Conservation (phyloP, 192 early-diverging fungal genomes). For the Linnemannia hyalina region DNA sequence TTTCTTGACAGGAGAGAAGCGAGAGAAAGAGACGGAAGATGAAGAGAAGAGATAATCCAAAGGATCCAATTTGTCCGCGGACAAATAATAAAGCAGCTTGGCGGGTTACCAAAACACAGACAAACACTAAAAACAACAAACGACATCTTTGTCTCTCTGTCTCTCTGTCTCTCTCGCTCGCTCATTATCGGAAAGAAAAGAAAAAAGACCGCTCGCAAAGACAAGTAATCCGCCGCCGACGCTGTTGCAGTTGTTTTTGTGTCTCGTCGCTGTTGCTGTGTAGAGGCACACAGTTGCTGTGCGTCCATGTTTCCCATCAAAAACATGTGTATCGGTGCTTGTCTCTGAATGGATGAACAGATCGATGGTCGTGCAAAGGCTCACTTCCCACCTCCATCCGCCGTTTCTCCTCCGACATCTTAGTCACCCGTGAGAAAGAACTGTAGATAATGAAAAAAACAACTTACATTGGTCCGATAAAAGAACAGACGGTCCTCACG, state of each 20-base stretch:
- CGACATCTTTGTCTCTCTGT: neutral
- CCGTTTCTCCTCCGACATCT: neutral
- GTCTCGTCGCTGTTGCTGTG: no score
- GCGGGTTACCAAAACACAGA: neutral
- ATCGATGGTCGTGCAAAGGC: neutral
- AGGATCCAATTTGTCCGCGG: neutral
- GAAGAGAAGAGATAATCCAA: no score
- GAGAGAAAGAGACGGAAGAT: no score
- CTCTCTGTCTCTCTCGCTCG: neutral
- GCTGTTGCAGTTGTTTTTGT: no score
- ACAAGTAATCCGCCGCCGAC: neutral
- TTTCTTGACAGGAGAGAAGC: no score
- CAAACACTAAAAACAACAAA: neutral
- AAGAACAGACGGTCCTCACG: slow-evolving; percentile 31
- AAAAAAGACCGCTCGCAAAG: neutral
- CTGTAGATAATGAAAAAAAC: neutral
- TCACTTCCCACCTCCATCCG: neutral
- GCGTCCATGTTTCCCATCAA: neutral
- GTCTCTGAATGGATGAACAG: neutral
- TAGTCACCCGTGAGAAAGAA: neutral
- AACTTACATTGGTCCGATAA: slow-evolving; percentile 50
- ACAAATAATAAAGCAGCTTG: neutral
- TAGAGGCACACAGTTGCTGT: neutral
- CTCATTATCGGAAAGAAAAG: neutral
- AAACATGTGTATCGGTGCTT: neutral